Conservation (phyloP, 2,329 filamentous ascomycete genomes). For the Tolypocladium pustulatum region DNA sequence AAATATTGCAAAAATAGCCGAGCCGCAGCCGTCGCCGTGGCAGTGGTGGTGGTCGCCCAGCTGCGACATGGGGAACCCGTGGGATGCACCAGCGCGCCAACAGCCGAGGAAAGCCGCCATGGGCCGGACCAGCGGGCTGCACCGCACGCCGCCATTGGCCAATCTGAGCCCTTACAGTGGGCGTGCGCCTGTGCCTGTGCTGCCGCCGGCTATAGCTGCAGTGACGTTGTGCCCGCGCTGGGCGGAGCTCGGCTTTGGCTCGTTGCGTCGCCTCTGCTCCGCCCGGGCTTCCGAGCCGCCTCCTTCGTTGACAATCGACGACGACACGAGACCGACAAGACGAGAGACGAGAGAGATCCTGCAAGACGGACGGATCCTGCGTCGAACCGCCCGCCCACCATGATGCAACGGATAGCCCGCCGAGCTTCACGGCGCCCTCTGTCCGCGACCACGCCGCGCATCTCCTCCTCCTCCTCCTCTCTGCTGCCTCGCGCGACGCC, state of each 20-base stretch:
- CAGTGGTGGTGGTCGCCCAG: neutral
- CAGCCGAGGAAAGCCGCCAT: constrained; percentile 24
- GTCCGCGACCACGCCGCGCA: constrained; percentile 9
- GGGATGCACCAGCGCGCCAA: constrained; percentile 1
- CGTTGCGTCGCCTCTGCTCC: neutral
- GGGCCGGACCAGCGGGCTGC: constrained; percentile 10
- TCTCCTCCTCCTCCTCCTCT: constrained; percentile 5
- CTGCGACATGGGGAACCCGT: neutral
- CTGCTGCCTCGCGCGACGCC: constrained; percentile 7
- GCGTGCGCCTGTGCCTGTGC: too few relatives aligned
- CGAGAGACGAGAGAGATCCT: too few relatives aligned
- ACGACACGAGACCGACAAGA: too few relatives aligned
- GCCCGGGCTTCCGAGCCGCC: neutral
- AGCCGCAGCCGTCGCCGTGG: neutral
- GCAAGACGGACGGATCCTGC: neutral
- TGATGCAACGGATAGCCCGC: constrained; percentile 23
- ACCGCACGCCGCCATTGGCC: constrained; percentile 15
- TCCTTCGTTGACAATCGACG: too few relatives aligned
- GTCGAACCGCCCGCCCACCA: constrained; percentile 4
- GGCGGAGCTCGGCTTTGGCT: neutral
- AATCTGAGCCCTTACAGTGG: constrained; percentile 10
- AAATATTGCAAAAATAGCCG: neutral
- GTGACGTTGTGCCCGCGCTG: neutral
- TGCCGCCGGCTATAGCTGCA: neutral
- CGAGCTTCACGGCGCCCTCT: constrained; percentile 16